Base-by-base conservation (phyloP, 2,329 filamentous ascomycete genomes). In the Penicillium sp. region DNA sequence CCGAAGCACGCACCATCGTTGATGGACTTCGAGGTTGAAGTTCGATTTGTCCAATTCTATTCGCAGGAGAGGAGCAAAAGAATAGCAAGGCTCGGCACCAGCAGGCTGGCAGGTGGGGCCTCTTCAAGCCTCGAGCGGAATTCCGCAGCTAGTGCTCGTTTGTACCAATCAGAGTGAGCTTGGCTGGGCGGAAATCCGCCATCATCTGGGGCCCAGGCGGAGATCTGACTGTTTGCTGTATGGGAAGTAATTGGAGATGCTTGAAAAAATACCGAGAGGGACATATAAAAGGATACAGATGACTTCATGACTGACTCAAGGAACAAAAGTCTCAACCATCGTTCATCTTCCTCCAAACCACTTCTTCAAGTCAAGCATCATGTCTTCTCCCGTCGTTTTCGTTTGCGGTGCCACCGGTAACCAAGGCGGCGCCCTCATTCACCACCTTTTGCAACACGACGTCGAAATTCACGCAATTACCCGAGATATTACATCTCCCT, bases 401-500 rank as follows among this genome's bases (percentile, higher is more conserved):
- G 65, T 73, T 49, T 72, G 66, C 50, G 65, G 65, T 50, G 64
- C 73, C 33, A 72, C 66, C 61, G 77, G 74, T 43, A 72, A 54
- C 60, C 71, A 60, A 71, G 71, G 70, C 33, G 65, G 66, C 22
- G 69, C 69, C 41, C 60, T 73, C 7, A 61, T 67, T 50, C 58
- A 68, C 22, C 64, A 74, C 53, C 64, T 77, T 0, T 59, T 69
- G 22, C 56, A 67, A 41, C 19, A 67, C 1, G 66, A 64, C 33
- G 67, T 70, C 61, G 61, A 66, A 35, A 63, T 75, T 4, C 72
- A 75, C 61, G 72, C 72, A 2, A 68, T 78, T 18, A 71, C 75
- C 2, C 64, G 68, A 49, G 70, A 74, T 41, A 46, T 61, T 6
- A 55, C 67, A 31, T 66, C 73, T 7, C 49, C 65, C 0, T 60